phyloP scores from a whole-genome alignment of 306 rosid species.

The Quercus mongolica region DNA sequence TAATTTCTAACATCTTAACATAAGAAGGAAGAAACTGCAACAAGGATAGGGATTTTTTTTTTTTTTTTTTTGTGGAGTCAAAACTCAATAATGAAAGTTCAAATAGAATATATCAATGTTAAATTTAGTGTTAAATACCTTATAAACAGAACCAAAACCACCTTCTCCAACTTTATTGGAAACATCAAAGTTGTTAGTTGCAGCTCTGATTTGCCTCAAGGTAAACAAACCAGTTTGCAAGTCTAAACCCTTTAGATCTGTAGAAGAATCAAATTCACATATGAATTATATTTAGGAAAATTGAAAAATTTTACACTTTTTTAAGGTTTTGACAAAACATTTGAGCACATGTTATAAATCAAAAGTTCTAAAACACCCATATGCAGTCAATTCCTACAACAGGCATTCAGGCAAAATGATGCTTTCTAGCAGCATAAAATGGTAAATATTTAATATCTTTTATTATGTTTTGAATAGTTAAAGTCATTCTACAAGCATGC shows the following conservation, averaged over 20 bases:
- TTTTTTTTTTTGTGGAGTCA: too few relatives aligned
- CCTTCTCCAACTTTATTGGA: slow-evolving; percentile 48
- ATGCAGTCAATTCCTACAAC: too few relatives aligned
- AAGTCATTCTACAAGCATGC: too few relatives aligned
- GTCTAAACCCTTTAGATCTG: slow-evolving; percentile 26
- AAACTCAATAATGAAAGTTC: background rate
- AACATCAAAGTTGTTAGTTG: slow-evolving; percentile 37
- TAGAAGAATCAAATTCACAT: background rate
- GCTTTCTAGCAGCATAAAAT: too few relatives aligned
- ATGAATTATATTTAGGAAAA: background rate
- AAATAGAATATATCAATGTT: too few relatives aligned
- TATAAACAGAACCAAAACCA: slow-evolving; percentile 49
- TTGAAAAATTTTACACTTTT: background rate
- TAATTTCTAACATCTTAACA: background rate
- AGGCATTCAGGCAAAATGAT: too few relatives aligned
- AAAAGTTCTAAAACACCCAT: too few relatives aligned
- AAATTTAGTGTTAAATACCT: slow-evolving; percentile 18
- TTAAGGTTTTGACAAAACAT: background rate
- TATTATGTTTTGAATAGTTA: too few relatives aligned
- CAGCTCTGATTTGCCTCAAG: slow-evolving; percentile 37
- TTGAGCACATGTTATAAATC: too few relatives aligned
- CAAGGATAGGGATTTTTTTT: too few relatives aligned
- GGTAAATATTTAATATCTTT: too few relatives aligned
- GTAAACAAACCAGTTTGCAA: slow-evolving; percentile 31
- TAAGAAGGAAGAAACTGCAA: background rate